Percentiles rank a stretch among this genome's conserved stretches.
Conservation (phyloP, 106 monocot genomes). For the Chionographis japonica region DNA sequence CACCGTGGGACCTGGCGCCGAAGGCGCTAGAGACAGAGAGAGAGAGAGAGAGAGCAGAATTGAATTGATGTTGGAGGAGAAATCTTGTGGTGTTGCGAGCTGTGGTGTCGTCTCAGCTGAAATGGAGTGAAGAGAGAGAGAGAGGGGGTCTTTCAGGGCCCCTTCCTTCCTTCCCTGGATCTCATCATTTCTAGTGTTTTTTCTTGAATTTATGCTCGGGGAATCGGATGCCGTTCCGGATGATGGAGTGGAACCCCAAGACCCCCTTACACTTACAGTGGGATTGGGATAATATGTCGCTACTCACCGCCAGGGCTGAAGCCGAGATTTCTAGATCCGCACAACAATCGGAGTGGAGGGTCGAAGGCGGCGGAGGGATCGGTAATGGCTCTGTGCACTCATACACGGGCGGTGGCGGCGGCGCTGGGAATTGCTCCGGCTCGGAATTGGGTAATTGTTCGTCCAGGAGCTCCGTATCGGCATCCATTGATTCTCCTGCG, state of each 20-base stretch:
- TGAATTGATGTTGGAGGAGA: not conserved
- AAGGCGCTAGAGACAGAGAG: not conserved
- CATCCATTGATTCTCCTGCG: constrained; percentile 39
- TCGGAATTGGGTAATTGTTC: constrained; percentile 52
- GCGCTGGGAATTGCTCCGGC: constrained; percentile 30
- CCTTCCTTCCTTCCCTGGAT: no score
- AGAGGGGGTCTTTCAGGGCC: no score
- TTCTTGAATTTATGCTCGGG: no score
- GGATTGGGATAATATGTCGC: constrained; percentile 42
- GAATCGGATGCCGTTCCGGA: no score
- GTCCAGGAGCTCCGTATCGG: constrained; percentile 43
- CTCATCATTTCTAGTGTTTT: no score
- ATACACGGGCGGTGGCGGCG: not conserved
- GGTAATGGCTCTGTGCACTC: constrained; percentile 27
- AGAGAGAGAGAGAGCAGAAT: not conserved
- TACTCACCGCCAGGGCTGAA: constrained; percentile 13
- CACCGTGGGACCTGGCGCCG: not conserved
- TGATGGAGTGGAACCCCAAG: constrained; percentile 44
- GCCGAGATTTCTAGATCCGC: constrained; percentile 7
- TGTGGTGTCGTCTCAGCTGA: no score
- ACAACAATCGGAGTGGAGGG: constrained; percentile 16
- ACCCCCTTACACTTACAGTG: constrained; percentile 27
- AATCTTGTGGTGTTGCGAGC: no score
- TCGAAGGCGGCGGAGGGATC: constrained; percentile 13
- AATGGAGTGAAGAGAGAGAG: no score